Conservation (phyloP, 2,329 filamentous ascomycete genomes). For the Teratosphaeria epicoccoides region DNA sequence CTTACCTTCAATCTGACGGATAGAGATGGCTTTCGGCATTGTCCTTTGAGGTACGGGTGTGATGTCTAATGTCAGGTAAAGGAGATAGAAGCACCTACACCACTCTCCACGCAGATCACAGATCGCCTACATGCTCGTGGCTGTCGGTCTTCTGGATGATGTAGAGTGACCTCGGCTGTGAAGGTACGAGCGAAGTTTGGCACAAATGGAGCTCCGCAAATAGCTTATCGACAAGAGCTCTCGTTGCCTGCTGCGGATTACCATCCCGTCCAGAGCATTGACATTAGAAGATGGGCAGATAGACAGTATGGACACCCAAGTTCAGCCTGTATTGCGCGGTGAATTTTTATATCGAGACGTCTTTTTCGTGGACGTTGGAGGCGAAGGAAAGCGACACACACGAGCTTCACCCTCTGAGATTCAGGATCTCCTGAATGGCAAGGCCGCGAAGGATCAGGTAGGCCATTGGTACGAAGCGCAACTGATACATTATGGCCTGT, state of each 20-base stretch:
- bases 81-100: background rate
- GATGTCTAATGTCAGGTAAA: background rate
- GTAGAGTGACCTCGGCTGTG: background rate
- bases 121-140: background rate
- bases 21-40: slow-evolving; percentile 49
- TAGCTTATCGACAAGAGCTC: background rate
- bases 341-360: slow-evolving; percentile 22
- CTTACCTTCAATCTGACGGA: slow-evolving; percentile 66
- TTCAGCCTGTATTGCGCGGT: slow-evolving; percentile 14
- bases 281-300: background rate
- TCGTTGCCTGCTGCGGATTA: too few relatives aligned
- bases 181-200: background rate
- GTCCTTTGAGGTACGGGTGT: background rate
- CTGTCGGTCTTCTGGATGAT: background rate
- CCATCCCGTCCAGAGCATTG: background rate
- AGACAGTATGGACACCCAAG: slow-evolving; percentile 9
- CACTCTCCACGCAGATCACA: background rate
- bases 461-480: slow-evolving; percentile 55
- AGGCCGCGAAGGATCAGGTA: slow-evolving; percentile 37
- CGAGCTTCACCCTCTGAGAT: slow-evolving; percentile 18
- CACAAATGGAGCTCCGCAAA: background rate
- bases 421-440: slow-evolving; percentile 15
- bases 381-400: slow-evolving; percentile 19
- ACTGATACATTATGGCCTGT: slow-evolving; percentile 51
- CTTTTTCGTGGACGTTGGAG: slow-evolving; percentile 20